Evolutionary conservation across 371 early-diverging fungal genomes (phyloP).

Genomic region (Ordospora colligata): DNA sequence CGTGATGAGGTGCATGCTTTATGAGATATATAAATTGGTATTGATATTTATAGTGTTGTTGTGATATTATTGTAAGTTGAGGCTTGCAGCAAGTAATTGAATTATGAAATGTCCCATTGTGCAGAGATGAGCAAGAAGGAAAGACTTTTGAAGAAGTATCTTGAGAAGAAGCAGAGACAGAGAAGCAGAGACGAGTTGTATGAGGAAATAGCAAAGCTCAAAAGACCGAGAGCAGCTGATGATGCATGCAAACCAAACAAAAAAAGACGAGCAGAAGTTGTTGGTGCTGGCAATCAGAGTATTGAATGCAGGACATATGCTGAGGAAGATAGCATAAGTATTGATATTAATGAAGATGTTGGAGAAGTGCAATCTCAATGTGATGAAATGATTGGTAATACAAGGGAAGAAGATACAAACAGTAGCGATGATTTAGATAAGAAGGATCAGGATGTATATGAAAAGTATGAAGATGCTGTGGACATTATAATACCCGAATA

Average conservation of each 20-base stretch:
- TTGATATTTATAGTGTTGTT: background rate
- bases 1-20: constrained; percentile 50
- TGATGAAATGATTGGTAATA: background rate
- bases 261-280: background rate
- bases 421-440: background rate
- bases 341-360: too few relatives aligned
- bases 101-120: background rate
- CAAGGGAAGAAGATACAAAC: background rate
- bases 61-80: too few relatives aligned
- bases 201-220: constrained; percentile 39
- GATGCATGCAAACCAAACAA: background rate
- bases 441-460: too few relatives aligned
- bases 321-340: background rate
- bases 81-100: too few relatives aligned
- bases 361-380: too few relatives aligned
- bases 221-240: background rate
- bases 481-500: too few relatives aligned
- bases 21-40: constrained; percentile 6
- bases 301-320: background rate
- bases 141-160: constrained; percentile 49
- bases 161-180: constrained; percentile 55
- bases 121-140: constrained; percentile 46
- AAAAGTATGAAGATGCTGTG: background rate
- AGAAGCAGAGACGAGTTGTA: constrained; percentile 50
- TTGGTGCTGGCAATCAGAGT: background rate